Base-by-base conservation (phyloP, 2,329 filamentous ascomycete species). In the Eutypa lata region DNA sequence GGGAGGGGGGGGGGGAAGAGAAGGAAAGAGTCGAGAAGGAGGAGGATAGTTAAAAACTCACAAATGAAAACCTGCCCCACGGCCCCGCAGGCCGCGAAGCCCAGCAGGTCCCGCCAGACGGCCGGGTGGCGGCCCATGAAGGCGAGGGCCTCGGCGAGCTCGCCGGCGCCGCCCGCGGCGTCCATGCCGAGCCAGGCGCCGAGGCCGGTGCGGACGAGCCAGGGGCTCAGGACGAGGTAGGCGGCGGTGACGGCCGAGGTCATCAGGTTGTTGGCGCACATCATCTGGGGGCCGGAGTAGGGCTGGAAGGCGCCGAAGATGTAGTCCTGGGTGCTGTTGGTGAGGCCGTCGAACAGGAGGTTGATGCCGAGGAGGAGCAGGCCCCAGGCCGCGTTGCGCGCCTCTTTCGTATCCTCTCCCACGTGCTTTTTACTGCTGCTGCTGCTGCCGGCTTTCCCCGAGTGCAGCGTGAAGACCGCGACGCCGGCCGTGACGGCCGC, bases 51-150 rank as follows among this genome's bases (percentile, higher is more conserved):
- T n/a, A 45, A 13, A 49, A 26, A 76, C 82, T 68, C 65, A 87
- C 84, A 97, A 61, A 99, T 97, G 66, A 99, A 99, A 13, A 99
- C 86, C 73, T 99, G 94, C 3, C 94, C 94, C 3, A 99, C 77
- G 31, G 93, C 94, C 50, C 94, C 94, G 66, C 91, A 97, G 3
- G 86, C 84, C 1, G 91, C 88, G 68, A 99, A 99, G 2, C 89
- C 90, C 16, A 99, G 75, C 2, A 97, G 91, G 65, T 97, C 91
- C 70, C 86, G 86, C 75, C 90, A 89, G 1, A 96, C 91, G 22
- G 82, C 75, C 0, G 94, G 94, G 70, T 99, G 85, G 14, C 86
- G 79, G 24, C 77, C 79, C 73, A 97, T 83, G 68, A 99, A 99
- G 14, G 78, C 81, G 52, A 96, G 72, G 1, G 94, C 93, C n/a